Base-by-base conservation (phyloP, 176 grass and related monocot species). In the Carex parvula region DNA sequence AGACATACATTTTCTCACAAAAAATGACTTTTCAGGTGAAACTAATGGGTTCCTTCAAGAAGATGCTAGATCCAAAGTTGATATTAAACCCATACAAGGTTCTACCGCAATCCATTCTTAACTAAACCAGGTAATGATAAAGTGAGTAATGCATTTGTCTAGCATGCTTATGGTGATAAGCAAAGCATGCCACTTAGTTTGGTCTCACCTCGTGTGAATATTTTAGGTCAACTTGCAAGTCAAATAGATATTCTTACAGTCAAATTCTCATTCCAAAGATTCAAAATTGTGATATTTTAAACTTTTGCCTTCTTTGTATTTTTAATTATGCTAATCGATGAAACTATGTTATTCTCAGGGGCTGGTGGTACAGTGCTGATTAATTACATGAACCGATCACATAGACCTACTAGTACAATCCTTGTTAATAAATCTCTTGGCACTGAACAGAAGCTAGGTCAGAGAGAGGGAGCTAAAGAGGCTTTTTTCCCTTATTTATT, bases 81-180 rank as follows among this genome's bases (percentile, higher is more conserved):
- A 98, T 98, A 83, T 84, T 98, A 24, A 98, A 98, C 55, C 96
- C 92, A 3, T 98, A 98, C 83, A 98, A 98, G 87, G 95, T 98
- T 86, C 84, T 98, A 22, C 91, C 96, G 61, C 91, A 84, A 78
- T 91, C 92, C 61, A 41, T 79, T 35, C 79, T 93, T 87, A 86
- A 85, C 60, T 83, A 48, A 86, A 80, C 35, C 68, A 81, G 91
- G 84, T 90, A 85, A 82, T 79, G 13, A 16, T 52, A 75, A 62
- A 62, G 15, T 68, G 24, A 22, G 69, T 81, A 44, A 80, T 57
- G 12, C 60, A 21, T 37, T 60, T 82, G 4, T 29, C 22, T 76
- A 30, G 48, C 46, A 54, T 46, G 20, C 9, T 52, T n/a, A 73
- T 14, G 12, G 72, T 29, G 12, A 55, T 76, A 76, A 75, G 10